Percentiles rank a stretch among this genome's conserved stretches.
phyloP scores from a whole-genome alignment of 1,284 basidiomycete species.

The Sparassis latifolia region DNA sequence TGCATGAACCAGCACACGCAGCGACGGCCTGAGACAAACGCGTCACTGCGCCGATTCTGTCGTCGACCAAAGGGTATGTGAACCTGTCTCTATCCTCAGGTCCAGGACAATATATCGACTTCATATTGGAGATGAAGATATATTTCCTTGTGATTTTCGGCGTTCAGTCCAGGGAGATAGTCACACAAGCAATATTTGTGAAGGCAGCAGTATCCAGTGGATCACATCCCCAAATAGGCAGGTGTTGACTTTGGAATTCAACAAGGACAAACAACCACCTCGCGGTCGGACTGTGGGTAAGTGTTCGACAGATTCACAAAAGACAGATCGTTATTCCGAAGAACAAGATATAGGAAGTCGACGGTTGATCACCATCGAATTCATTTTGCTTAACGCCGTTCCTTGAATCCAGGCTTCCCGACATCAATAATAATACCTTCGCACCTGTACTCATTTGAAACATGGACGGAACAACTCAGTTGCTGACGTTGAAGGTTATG shows the following conservation, averaged over 20 bases:
- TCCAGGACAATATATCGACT: too few relatives aligned
- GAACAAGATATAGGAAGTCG: not conserved
- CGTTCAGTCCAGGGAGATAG: too few relatives aligned
- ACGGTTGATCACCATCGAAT: not conserved
- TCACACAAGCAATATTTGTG: too few relatives aligned
- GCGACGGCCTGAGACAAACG: too few relatives aligned
- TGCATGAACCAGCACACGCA: too few relatives aligned
- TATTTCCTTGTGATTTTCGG: too few relatives aligned
- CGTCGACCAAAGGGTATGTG: too few relatives aligned
- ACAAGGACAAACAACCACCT: not conserved
- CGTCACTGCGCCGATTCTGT: too few relatives aligned
- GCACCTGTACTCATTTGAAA: slow-evolving; percentile 8
- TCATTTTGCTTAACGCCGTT: not conserved
- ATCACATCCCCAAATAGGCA: not conserved
- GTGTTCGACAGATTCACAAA: not conserved
- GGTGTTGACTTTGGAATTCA: not conserved
- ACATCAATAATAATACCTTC: not conserved
- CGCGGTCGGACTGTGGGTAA: not conserved
- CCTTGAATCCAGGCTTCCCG: not conserved
- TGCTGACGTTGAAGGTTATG: slow-evolving; percentile 75
- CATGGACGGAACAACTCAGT: slow-evolving; percentile 53
- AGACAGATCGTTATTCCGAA: not conserved
- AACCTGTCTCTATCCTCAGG: too few relatives aligned
- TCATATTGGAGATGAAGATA: too few relatives aligned
- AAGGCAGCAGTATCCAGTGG: too few relatives aligned